Base-by-base conservation (phyloP, 108 stramenopile genomes). In the Cylindrotheca closterium region DNA sequence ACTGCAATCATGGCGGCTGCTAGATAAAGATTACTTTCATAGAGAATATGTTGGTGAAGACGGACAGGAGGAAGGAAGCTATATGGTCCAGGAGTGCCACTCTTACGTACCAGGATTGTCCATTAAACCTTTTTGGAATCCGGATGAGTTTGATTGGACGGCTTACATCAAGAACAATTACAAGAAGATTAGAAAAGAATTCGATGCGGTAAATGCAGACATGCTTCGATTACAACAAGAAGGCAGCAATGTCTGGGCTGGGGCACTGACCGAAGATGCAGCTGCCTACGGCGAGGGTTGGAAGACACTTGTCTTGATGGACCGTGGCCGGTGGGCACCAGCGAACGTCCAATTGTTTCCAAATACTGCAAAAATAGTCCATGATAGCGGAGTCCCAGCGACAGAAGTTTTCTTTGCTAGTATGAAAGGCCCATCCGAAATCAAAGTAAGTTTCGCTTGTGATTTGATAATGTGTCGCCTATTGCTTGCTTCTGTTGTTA, bases 251-350 rank as follows among this genome's bases (percentile, higher is more conserved):
- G 63, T 95, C 24, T 95, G 96, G 92, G 84, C 85, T 23, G 79
- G 84, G 5, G 89, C 92, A 45, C 67, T 87, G 54, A 91, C 89
- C 0, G 79, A 85, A 22, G 87, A 92, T 70, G 87, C 91, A 46
- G 67, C 71, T 37, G 53, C 73, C 0, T 94, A 91, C 46, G 90
- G 92, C 10, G 84, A 79, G 18, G 93, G 91, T 4, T 97, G 96
- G 96, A 92, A 81, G 57, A 97, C 95, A 29, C 71, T 96, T 5
- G 94, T 94, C 2, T 61, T 97, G 30, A 70, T 92, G 63, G 88
- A 95, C 75, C 85, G 96, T n/a, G 91, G 89, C 28, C 77, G 77
- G n/a, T 97, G 96, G 96, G 94, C 96, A 65, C 77, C 81, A 1
- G 52, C 54, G 37, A 92, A 92, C 59, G 85, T 75, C 46, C 73